Evolutionary conservation across 2,329 filamentous ascomycete species (phyloP).

Genomic region (Elsinoe perseae): DNA sequence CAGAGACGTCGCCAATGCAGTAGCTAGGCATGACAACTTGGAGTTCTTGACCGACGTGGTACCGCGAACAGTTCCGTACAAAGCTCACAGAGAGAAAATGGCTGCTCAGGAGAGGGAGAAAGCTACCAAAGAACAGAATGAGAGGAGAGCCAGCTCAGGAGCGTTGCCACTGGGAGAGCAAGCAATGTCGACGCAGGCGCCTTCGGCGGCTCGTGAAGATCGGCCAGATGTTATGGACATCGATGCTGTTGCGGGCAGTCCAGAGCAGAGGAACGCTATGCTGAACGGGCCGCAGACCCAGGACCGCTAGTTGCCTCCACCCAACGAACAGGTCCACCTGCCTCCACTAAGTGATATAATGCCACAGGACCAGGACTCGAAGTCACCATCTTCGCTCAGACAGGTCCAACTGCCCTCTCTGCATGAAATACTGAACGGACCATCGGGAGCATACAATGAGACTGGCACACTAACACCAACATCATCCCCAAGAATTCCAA

Average conservation of each 20-base stretch:
- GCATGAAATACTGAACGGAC: no score
- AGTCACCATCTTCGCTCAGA: no score
- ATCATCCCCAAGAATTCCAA: no score
- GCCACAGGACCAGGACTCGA: no score
- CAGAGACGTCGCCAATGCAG: constrained; percentile 81
- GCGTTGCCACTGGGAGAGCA: background rate
- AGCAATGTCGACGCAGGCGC: background rate
- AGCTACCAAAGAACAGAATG: background rate
- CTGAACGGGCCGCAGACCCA: background rate
- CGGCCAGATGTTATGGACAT: constrained; percentile 15
- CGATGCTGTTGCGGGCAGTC: constrained; percentile 5
- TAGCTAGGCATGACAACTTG: constrained; percentile 82
- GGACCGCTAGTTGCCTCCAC: no score
- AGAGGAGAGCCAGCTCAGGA: background rate
- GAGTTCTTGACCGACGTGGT: constrained; percentile 91
- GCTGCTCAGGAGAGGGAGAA: constrained; percentile 36
- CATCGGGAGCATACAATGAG: no score
- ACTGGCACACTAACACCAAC: no score
- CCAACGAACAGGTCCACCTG: no score
- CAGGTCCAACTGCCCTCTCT: no score
- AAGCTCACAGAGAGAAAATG: constrained; percentile 61
- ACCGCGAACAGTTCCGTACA: constrained; percentile 75
- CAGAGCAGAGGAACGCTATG: background rate
- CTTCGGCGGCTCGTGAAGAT: background rate
- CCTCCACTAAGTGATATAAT: no score